Percentiles rank a stretch among this genome's conserved stretches.
phyloP scores from a whole-genome alignment of 129 eudicot genomes.

The Apium graveolens region DNA sequence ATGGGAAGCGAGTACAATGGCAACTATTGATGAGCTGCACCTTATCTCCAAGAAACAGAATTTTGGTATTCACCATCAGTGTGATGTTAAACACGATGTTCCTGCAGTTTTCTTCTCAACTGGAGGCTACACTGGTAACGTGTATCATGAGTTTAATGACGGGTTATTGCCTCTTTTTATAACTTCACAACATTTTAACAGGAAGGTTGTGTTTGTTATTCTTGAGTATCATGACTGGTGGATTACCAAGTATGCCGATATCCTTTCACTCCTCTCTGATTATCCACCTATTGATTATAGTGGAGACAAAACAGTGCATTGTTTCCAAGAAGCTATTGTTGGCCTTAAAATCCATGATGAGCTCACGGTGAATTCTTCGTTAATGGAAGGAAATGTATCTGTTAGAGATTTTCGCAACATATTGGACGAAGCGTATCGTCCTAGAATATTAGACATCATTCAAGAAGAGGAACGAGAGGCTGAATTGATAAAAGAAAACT shows the following conservation, averaged over 20 bases:
- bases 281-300: conserved; percentile 62
- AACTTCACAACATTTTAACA: conserved; percentile 75
- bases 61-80: conserved; percentile 19
- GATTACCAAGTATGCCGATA: conserved; percentile 65
- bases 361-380: conserved; percentile 50
- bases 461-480: conserved; percentile 53
- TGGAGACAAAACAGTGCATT: conserved; percentile 67
- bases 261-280: conserved; percentile 66
- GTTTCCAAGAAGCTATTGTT: conserved; percentile 74
- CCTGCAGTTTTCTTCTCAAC: conserved; percentile 97
- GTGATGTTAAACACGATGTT: conserved; percentile 76
- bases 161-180: conserved; percentile 82
- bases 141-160: conserved; percentile 91
- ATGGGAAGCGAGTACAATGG: conserved; percentile 82
- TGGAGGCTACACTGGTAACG: conserved; percentile 95
- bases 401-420: conserved; percentile 65
- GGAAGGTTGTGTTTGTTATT: conserved; percentile 85
- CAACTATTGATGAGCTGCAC: conserved; percentile 58
- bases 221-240: conserved; percentile 95
- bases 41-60: conserved; percentile 39
- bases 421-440: conserved; percentile 66
- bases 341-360: conserved; percentile 84
- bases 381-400: conserved; percentile 49
- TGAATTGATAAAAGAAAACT: background rate
- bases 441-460: conserved; percentile 52